phyloP scores from a whole-genome alignment of 1,284 basidiomycete species.

The Volvariella surrecta region DNA sequence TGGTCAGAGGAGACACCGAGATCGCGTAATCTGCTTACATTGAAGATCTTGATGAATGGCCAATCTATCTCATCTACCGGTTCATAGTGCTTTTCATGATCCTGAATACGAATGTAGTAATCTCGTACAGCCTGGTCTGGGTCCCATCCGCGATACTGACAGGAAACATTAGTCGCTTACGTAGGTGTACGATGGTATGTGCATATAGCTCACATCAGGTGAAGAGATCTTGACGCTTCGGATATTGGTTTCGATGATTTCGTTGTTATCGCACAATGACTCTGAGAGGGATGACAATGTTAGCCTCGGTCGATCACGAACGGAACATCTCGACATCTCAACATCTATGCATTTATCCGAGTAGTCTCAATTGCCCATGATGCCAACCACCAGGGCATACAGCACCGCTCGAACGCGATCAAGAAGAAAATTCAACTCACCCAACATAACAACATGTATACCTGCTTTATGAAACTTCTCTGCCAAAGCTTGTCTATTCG shows the following conservation, averaged over 20 bases:
- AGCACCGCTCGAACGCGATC: background rate
- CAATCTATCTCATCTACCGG: slow-evolving; percentile 79
- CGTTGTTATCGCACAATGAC: slow-evolving; percentile 80
- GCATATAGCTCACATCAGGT: slow-evolving; percentile 83
- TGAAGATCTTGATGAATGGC: slow-evolving; percentile 95
- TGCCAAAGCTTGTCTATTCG: slow-evolving; percentile 61
- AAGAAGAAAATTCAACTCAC: slow-evolving; percentile 34
- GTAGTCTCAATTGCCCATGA: too few relatives aligned
- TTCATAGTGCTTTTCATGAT: slow-evolving; percentile 86
- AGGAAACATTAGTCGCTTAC: too few relatives aligned
- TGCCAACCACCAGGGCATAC: background rate
- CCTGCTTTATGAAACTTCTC: slow-evolving; percentile 80
- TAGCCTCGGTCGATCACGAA: slow-evolving; percentile 3
- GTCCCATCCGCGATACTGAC: slow-evolving; percentile 87
- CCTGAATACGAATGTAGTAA: slow-evolving; percentile 84
- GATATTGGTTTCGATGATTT: slow-evolving; percentile 92
- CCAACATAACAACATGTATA: slow-evolving; percentile 90
- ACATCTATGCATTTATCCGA: background rate
- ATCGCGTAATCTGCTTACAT: slow-evolving; percentile 41
- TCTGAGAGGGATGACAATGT: slow-evolving; percentile 50
- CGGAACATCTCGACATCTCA: too few relatives aligned
- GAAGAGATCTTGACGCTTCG: slow-evolving; percentile 97
- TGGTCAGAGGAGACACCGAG: background rate
- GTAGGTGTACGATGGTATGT: too few relatives aligned
- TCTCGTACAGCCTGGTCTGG: slow-evolving; percentile 87